Base-by-base conservation (phyloP, 768 basidiomycete genomes). In the Trametes villosa region DNA sequence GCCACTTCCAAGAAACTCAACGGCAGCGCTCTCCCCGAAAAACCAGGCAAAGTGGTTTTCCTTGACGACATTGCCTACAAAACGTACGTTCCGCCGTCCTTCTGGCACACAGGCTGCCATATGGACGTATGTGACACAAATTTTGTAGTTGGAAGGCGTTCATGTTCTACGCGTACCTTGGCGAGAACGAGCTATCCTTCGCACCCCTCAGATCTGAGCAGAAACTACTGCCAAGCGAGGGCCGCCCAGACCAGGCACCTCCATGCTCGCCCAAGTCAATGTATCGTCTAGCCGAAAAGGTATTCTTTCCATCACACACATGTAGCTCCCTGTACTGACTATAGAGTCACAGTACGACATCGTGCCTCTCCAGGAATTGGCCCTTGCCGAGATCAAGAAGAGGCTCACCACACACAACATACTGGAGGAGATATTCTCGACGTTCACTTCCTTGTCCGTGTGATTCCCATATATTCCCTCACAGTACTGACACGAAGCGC, bases 221-320 rank as follows among this genome's bases (percentile, higher is more conserved):
- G 33, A 52, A 36, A 24, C 9, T 20, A 9, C 29, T 26, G 2
- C 33, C 49, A 8, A 20, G 2, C 3, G 41, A 46, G 27, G 20
- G 9, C 7, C 31, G 44, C 5, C 30, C 11, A 17, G 27, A 53
- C 45, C 27, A 42, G 6, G 11, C 50, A 9, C 50, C 51, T 8
- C 6, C 26, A 7, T 60, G 59, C 36, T 60, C 59, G 4, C 59
- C 59, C 0, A 57, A 57, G 46, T 57, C 55, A 22, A 57, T 57
- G 45, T 57, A 57, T n/a, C 55, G 55, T n/a, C 55, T 57, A 11
- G 55, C 55, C 9, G 46, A 48, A 5, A 38, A 38, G 46, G 55
- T 57, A 29, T n/a, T 12, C 46, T 24, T 1, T 18, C 2, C 13
- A 17, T 33, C 29, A 12, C n/a, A 13, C 30, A 44, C 20, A n/a